phyloP scores from a whole-genome alignment of 352 stramenopile genomes.

The Phytophthora pluvialis region DNA sequence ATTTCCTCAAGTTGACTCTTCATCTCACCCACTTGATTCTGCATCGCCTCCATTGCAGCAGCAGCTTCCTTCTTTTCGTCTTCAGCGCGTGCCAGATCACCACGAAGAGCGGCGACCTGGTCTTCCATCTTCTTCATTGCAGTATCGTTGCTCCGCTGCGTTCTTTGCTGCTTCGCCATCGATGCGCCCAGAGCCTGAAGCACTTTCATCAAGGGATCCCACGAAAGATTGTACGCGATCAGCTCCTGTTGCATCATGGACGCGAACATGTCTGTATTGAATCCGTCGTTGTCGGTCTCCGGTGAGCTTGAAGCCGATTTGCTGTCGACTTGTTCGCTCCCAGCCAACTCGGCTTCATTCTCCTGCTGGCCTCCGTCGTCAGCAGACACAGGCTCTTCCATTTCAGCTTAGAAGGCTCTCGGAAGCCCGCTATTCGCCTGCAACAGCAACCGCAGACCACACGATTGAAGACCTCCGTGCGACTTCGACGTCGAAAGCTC shows the following conservation, averaged over 20 bases:
- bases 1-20: constrained; percentile 50
- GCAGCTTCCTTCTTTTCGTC: constrained; percentile 62
- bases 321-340: constrained; percentile 1
- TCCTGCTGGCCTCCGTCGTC: constrained; percentile 30
- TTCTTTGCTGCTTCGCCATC: constrained; percentile 59
- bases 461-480: not conserved
- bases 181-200: constrained; percentile 62
- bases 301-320: constrained; percentile 7
- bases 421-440: constrained; percentile 1
- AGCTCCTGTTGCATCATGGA: constrained; percentile 70
- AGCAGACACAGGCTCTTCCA: constrained; percentile 29
- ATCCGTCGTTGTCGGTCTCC: constrained; percentile 33
- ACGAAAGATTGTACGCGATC: constrained; percentile 75
- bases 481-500: not conserved
- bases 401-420: constrained; percentile 2
- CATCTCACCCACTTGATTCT: constrained; percentile 56
- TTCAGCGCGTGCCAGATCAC: constrained; percentile 50
- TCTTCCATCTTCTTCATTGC: constrained; percentile 63
- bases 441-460: not conserved
- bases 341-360: constrained; percentile 9
- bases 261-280: constrained; percentile 59
- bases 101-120: constrained; percentile 50
- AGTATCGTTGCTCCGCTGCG: constrained; percentile 39
- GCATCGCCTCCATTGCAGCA: constrained; percentile 51
- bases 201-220: constrained; percentile 74